phyloP scores from a whole-genome alignment of 345 rosid species.

The Citrus unshiu region DNA sequence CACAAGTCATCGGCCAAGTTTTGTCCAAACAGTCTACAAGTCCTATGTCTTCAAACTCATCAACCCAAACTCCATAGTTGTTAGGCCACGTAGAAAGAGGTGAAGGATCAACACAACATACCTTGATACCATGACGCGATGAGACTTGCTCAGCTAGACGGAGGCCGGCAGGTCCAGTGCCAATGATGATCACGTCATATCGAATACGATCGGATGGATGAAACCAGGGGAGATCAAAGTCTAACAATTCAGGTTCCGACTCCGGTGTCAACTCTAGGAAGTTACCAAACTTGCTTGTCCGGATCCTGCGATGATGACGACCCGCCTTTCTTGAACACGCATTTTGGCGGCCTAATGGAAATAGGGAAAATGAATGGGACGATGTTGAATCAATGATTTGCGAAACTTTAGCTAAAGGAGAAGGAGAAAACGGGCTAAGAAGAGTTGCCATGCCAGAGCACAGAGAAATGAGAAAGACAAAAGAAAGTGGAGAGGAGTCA shows the following conservation, averaged over 20 bases:
- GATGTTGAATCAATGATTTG: slow-evolving; percentile 1
- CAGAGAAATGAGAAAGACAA: neutral
- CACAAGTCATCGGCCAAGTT: slow-evolving; percentile 55
- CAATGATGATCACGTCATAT: slow-evolving; percentile 56
- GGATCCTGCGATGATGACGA: slow-evolving; percentile 6
- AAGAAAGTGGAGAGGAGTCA: neutral
- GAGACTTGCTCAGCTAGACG: slow-evolving; percentile 64
- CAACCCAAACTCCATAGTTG: slow-evolving; percentile 76
- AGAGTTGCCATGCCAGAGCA: slow-evolving; percentile 27
- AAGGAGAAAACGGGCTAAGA: slow-evolving; percentile 17
- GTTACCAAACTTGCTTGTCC: slow-evolving; percentile 33
- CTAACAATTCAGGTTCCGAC: slow-evolving; percentile 27
- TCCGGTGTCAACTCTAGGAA: slow-evolving; percentile 54
- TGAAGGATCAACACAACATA: slow-evolving; percentile 66
- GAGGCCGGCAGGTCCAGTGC: slow-evolving; percentile 69
- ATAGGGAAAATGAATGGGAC: neutral
- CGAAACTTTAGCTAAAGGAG: slow-evolving; percentile 12
- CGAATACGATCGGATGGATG: slow-evolving; percentile 27
- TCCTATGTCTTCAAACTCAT: slow-evolving; percentile 57
- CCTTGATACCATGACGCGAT: slow-evolving; percentile 45
- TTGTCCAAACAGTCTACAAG: slow-evolving; percentile 52
- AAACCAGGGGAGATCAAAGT: slow-evolving; percentile 40
- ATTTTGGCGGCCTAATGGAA: slow-evolving; percentile 6
- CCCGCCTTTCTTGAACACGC: neutral
- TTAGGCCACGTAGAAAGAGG: slow-evolving; percentile 62